Evolutionary conservation across 2,329 filamentous ascomycete species (phyloP).

Genomic region (Aspergillus thermomutatus): DNA sequence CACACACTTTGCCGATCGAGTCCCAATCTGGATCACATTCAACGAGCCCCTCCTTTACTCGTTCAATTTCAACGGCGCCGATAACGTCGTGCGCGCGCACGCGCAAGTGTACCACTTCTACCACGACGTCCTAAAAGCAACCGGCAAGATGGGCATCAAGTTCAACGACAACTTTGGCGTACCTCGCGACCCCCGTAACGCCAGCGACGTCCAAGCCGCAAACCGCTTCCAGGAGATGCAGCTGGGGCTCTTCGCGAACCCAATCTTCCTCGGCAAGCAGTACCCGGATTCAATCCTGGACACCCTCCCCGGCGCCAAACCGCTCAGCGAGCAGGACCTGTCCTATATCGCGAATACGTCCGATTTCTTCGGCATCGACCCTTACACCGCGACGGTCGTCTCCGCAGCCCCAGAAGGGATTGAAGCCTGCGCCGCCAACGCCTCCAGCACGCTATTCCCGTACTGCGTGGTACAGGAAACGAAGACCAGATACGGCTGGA

Average conservation of each 20-base stretch:
- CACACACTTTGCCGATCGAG: constrained; percentile 36
- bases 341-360: constrained; percentile 48
- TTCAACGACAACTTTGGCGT: constrained; percentile 53
- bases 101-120: constrained; percentile 37
- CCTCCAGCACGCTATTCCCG: constrained; percentile 44
- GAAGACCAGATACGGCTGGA: constrained; percentile 52
- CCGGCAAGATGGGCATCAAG: constrained; percentile 37
- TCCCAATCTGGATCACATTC: constrained; percentile 42
- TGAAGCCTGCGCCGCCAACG: constrained; percentile 47
- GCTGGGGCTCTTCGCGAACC: constrained; percentile 43
- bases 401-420: constrained; percentile 47
- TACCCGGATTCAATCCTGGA: constrained; percentile 43
- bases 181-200: background rate
- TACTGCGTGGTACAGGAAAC: constrained; percentile 52
- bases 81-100: constrained; percentile 49
- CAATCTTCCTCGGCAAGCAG: constrained; percentile 44
- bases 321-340: constrained; percentile 50
- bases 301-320: constrained; percentile 43
- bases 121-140: constrained; percentile 44
- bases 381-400: constrained; percentile 57
- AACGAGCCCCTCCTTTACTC: constrained; percentile 40
- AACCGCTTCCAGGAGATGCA: background rate
- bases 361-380: constrained; percentile 57
- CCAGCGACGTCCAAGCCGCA: background rate
- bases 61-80: constrained; percentile 46